phyloP scores from a whole-genome alignment of 805 yeast species.

The Lipomyces oligophaga region DNA sequence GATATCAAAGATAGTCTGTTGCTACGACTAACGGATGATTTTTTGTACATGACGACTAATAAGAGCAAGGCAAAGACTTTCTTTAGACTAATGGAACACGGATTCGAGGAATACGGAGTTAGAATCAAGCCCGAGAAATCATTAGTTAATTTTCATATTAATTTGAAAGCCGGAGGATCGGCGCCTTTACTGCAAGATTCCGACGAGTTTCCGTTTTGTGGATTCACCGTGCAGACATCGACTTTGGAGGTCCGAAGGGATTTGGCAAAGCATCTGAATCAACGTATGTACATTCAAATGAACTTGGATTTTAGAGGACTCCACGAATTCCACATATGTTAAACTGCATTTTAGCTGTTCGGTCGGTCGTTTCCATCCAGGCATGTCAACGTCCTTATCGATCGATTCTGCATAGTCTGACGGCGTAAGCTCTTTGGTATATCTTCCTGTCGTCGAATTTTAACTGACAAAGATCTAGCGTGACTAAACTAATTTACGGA shows the following conservation, averaged over 20 bases:
- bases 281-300: conserved; percentile 2
- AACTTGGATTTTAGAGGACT: not conserved
- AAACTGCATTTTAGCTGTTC: conserved; percentile 5
- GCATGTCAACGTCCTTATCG: conserved; percentile 1
- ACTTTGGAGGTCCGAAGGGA: conserved; percentile 20
- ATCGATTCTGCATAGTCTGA: conserved; percentile 2
- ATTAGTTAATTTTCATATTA: conserved; percentile 31
- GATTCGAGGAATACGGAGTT: conserved; percentile 46
- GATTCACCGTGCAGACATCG: conserved; percentile 12
- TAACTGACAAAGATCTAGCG: too few species aligned
- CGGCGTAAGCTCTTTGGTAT: conserved; percentile 5
- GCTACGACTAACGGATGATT: conserved; percentile 79
- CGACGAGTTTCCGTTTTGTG: conserved; percentile 25
- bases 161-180: not conserved
- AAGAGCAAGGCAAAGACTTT: conserved; percentile 36
- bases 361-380: conserved; percentile 10
- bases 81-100: conserved; percentile 32
- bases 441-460: not conserved
- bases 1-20: conserved; percentile 40
- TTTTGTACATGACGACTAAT: conserved; percentile 59
- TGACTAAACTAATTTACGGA: too few species aligned
- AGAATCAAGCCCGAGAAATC: conserved; percentile 44
- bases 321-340: too few species aligned
- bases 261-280: conserved; percentile 4
- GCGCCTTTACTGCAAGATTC: conserved; percentile 1